Percentiles rank a stretch among this genome's conserved stretches.
Evolutionary conservation across 257 asterid genomes (phyloP).

Genomic region (Linaria vulgaris): DNA sequence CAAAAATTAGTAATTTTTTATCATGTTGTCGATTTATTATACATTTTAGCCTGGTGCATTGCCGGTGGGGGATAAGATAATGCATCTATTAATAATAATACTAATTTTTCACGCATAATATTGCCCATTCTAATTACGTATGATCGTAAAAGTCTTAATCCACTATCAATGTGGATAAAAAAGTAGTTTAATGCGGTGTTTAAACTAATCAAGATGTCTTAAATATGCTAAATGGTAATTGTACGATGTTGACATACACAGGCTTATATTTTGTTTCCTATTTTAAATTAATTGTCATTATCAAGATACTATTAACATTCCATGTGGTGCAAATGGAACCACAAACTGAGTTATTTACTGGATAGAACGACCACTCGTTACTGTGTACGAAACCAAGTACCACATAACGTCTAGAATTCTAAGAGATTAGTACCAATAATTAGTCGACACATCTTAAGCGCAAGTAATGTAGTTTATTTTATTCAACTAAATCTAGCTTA

Average conservation of each 20-base stretch:
- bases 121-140: constrained; percentile 31
- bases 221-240: background rate
- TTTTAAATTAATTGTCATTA: background rate
- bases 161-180: constrained; percentile 36
- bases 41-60: constrained; percentile 19
- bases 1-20: constrained; percentile 6
- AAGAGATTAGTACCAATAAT: too few species aligned
- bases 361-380: background rate
- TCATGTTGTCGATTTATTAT: constrained; percentile 23
- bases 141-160: constrained; percentile 34
- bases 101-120: constrained; percentile 31
- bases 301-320: background rate
- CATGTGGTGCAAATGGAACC: constrained; percentile 19
- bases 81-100: constrained; percentile 25
- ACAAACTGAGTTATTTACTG: background rate
- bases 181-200: constrained; percentile 17
- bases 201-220: constrained; percentile 6
- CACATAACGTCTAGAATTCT: background rate
- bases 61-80: constrained; percentile 18
- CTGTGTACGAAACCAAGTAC: background rate
- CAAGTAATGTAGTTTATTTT: too few species aligned
- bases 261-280: background rate
- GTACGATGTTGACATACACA: background rate
- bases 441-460: too few species aligned
- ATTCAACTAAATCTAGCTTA: too few species aligned